A percentile compares a stretch with the other conserved stretches of the same genome.
These are phyloP conservation scores for Petunia axillaris DNA, from an alignment of 257 asterid species.

Conservation along the genomic window DNA sequence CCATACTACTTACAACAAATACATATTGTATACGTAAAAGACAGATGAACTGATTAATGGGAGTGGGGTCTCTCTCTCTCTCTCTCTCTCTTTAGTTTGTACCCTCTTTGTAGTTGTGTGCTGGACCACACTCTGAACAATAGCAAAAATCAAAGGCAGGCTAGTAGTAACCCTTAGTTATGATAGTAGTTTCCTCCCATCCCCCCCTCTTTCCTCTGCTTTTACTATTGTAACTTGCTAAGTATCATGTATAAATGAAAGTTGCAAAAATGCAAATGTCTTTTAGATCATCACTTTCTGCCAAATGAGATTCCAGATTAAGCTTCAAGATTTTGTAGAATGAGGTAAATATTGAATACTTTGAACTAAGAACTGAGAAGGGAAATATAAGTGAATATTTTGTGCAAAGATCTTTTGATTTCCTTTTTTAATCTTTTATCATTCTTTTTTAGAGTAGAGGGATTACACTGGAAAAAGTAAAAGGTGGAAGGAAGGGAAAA, in stretches of 20 bases:
- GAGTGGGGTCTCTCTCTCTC: constrained; percentile 66
- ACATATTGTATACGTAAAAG: constrained; percentile 75
- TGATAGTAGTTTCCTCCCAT: neutral
- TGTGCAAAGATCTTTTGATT: neutral
- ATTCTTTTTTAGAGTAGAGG: neutral
- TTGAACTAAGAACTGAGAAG: neutral
- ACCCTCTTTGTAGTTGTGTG: constrained; percentile 63
- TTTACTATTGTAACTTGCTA: constrained; percentile 23
- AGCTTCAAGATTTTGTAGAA: neutral
- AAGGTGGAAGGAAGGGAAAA: neutral
- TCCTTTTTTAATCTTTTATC: no score
- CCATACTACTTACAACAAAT: constrained; percentile 62
- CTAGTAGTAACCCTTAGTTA: constrained; percentile 25
- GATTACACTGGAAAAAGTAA: neutral
- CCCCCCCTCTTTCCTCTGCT: neutral
- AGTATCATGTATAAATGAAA: constrained; percentile 18
- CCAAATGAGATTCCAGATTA: neutral
- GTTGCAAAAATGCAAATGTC: constrained; percentile 3
- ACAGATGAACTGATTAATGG: constrained; percentile 75
- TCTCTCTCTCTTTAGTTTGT: constrained; percentile 46
- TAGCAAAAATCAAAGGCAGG: constrained; percentile 19
- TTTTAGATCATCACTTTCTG: neutral
- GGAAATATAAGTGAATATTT: constrained; percentile 16
- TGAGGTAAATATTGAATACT: neutral
- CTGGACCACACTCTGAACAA: constrained; percentile 54